Evolutionary conservation across 2,329 filamentous ascomycete species (phyloP).

Genomic region (Colletotrichum lini): DNA sequence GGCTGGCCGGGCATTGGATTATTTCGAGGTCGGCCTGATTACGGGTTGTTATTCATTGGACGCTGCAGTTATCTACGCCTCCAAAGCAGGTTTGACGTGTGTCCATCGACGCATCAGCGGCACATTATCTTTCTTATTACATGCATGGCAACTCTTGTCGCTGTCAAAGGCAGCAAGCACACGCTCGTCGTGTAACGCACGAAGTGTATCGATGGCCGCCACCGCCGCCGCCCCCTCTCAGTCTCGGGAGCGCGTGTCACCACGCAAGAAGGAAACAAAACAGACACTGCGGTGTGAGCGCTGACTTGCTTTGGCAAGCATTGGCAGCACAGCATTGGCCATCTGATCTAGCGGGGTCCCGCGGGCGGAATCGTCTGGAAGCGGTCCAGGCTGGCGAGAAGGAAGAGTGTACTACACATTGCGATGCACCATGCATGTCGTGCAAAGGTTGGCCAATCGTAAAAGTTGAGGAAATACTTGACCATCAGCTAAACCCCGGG

Average conservation of each 20-base stretch:
- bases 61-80: neutral
- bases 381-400: neutral
- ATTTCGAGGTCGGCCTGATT: too few relatives aligned
- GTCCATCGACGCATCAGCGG: constrained; percentile 19
- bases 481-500: neutral
- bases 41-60: neutral
- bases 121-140: neutral
- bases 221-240: too few relatives aligned
- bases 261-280: neutral
- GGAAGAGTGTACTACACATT: neutral
- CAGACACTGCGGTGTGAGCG: constrained; percentile 1
- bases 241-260: neutral
- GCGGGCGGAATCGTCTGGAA: constrained; percentile 5
- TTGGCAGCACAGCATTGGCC: constrained; percentile 19
- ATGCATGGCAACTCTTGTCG: constrained; percentile 4
- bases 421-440: neutral
- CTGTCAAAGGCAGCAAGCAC: constrained; percentile 6
- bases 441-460: neutral
- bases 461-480: neutral
- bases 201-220: neutral
- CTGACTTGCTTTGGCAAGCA: constrained; percentile 11
- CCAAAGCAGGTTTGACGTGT: constrained; percentile 25
- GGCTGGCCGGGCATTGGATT: neutral
- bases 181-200: neutral
- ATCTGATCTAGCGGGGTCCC: constrained; percentile 19